Base-by-base conservation (phyloP, 225 moss, liverwort and hornwort genomes). In the Marchantia polymorpha region DNA sequence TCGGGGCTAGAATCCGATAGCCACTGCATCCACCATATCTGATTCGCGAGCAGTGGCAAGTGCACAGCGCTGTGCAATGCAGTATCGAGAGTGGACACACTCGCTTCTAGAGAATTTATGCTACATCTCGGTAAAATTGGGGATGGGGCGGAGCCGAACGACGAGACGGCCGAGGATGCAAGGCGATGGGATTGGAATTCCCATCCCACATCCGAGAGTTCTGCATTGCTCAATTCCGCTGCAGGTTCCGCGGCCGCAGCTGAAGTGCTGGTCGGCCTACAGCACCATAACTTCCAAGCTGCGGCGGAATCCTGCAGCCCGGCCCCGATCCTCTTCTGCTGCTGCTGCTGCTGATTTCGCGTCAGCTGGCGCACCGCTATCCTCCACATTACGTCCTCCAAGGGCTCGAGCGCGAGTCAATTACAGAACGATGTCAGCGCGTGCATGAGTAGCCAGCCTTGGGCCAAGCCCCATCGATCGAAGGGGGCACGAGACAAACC, bases 21-120 rank as follows among this genome's bases (percentile, higher is more conserved):
- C 83, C 81, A 67, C 73, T 79, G 76, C 83, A 78, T 76, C 88
- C 86, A 84, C 83, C 85, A 87, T 83, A 81, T 63, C 78, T 89
- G 78, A 52, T 88, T 73, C 84, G 91, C 78, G 72, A 96, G 87
- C 94, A 94, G 92, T 71, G 96, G 92, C 66, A 96, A 83, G 71
- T 96, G 92, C 79, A 92, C 92, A 16, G 91, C 91, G 55, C 88
- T 92, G 82, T 79, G 86, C 69, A 96, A 77, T 19, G 96, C 96
- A 65, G 90, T 91, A 64, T 96, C 94, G 9, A 96, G 88, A 23
- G 75, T 81, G 19, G 58, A 75, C 3, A 88, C 87, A 76, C 85
- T 88, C 30, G 80, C 85, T 80, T 83, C 83, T 30, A 84, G 65
- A 7, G 87, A 80, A 39, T 72, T 77, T 25, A 64, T 64, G 26